These are phyloP conservation scores for Termitomyces titanicus DNA, from an alignment of 768 basidiomycete genomes.

Conservation along the genomic window DNA sequence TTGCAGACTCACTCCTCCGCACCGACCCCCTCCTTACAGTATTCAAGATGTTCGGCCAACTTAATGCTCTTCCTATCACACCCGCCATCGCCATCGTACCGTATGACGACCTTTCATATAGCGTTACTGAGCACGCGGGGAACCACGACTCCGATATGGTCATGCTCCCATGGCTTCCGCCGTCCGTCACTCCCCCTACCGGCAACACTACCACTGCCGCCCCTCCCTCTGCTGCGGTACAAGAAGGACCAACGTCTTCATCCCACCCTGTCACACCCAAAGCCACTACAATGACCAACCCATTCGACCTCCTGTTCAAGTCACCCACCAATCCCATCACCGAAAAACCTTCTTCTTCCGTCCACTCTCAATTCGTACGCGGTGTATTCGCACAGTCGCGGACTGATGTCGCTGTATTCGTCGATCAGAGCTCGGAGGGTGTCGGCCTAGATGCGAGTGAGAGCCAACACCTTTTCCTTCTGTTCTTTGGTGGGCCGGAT, in stretches of 20 bases:
- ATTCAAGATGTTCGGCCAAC: slow-evolving; percentile 72
- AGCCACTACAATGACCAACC: slow-evolving; percentile 37
- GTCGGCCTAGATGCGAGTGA: slow-evolving; percentile 19
- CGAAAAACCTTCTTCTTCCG: slow-evolving; percentile 43
- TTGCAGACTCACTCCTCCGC: slow-evolving; percentile 60
- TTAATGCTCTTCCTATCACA: slow-evolving; percentile 63
- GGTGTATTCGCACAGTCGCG: slow-evolving; percentile 68
- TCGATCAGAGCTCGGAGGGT: slow-evolving; percentile 54
- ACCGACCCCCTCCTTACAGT: slow-evolving; percentile 72
- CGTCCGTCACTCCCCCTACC: slow-evolving; percentile 18
- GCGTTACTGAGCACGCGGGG: slow-evolving; percentile 65
- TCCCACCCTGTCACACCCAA: slow-evolving; percentile 11
- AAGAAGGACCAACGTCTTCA: slow-evolving; percentile 4
- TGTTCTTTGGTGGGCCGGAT: slow-evolving; percentile 94
- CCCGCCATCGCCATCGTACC: slow-evolving; percentile 73
- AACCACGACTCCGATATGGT: slow-evolving; percentile 66
- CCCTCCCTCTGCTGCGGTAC: neutral
- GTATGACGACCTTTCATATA: slow-evolving; percentile 67
- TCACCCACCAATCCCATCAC: neutral
- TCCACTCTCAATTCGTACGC: slow-evolving; percentile 84
- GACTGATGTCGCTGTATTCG: slow-evolving; percentile 79
- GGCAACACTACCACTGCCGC: neutral
- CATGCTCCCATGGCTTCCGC: slow-evolving; percentile 76
- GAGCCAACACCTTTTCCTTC: slow-evolving; percentile 70
- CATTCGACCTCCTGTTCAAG: slow-evolving; percentile 71